Evolutionary conservation across 768 basidiomycete species (phyloP).

Genomic region (Lepiota brunneoincarnata): DNA sequence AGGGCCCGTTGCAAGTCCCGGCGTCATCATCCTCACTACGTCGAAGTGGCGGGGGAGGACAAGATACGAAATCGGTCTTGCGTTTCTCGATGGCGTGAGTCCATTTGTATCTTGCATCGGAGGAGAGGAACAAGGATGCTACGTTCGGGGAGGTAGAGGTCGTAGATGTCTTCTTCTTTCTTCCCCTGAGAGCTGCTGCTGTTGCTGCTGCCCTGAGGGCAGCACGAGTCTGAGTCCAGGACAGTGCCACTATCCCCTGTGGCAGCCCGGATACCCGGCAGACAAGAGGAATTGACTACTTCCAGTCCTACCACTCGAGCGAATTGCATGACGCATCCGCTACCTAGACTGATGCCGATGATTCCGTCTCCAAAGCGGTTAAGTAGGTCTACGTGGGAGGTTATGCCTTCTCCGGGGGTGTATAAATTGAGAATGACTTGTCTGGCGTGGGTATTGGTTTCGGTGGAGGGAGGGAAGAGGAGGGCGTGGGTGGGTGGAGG

Average conservation of each 20-base stretch:
- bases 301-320: too few relatives aligned
- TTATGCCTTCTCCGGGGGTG: constrained; percentile 84
- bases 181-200: too few relatives aligned
- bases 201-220: not conserved
- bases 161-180: constrained; percentile 25
- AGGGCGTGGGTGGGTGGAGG: constrained; percentile 48
- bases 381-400: constrained; percentile 84
- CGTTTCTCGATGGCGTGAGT: constrained; percentile 80
- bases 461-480: constrained; percentile 50
- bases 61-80: constrained; percentile 56
- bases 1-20: too few relatives aligned
- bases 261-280: too few relatives aligned
- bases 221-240: not conserved
- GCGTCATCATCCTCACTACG: too few relatives aligned
- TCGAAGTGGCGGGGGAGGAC: constrained; percentile 18
- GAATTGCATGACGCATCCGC: constrained; percentile 82
- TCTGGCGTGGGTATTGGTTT: constrained; percentile 36
- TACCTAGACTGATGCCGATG: constrained; percentile 79
- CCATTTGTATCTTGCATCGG: constrained; percentile 84
- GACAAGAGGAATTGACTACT: too few relatives aligned
- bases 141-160: constrained; percentile 72
- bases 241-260: not conserved
- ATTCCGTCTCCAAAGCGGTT: constrained; percentile 87
- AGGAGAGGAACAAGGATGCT: constrained; percentile 76
- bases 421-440: constrained; percentile 94